These are phyloP conservation scores for Boletellus ananiceps DNA, from an alignment of 768 basidiomycete genomes.

Conservation along the genomic window DNA sequence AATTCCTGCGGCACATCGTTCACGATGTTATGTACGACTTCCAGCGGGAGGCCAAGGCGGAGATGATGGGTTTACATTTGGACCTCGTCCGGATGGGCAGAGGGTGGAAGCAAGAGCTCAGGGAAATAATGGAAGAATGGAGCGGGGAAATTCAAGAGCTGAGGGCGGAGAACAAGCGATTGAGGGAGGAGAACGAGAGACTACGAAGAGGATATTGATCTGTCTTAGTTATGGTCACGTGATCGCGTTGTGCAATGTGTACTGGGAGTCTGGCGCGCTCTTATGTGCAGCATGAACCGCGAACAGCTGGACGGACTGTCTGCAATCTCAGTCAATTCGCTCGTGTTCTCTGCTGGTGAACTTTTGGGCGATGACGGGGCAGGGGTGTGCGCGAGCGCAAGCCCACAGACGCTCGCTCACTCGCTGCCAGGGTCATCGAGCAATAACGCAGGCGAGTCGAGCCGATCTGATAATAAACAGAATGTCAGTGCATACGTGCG, in stretches of 20 bases:
- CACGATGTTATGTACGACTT: slow-evolving; percentile 72
- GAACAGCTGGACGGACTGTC: slow-evolving; percentile 5
- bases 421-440: slow-evolving; percentile 12
- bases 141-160: slow-evolving; percentile 49
- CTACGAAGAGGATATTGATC: slow-evolving; percentile 41
- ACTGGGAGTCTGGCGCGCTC: background rate
- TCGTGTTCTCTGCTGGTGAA: slow-evolving; percentile 31
- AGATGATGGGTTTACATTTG: slow-evolving; percentile 71
- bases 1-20: slow-evolving; percentile 60
- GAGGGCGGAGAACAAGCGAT: slow-evolving; percentile 43
- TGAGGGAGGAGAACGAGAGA: slow-evolving; percentile 65
- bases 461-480: slow-evolving; percentile 2
- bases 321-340: slow-evolving; percentile 18
- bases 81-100: slow-evolving; percentile 70
- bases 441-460: background rate
- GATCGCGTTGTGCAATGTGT: background rate
- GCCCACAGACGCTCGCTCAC: background rate
- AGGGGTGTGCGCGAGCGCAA: slow-evolving; percentile 1
- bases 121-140: slow-evolving; percentile 57
- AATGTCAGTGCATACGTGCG: slow-evolving; percentile 25
- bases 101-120: slow-evolving; percentile 62
- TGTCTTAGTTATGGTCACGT: background rate
- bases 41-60: slow-evolving; percentile 62
- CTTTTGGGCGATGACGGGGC: slow-evolving; percentile 14
- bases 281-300: slow-evolving; percentile 4